Base-by-base conservation (phyloP, 1,284 basidiomycete genomes). In the Puccinia coronata region DNA sequence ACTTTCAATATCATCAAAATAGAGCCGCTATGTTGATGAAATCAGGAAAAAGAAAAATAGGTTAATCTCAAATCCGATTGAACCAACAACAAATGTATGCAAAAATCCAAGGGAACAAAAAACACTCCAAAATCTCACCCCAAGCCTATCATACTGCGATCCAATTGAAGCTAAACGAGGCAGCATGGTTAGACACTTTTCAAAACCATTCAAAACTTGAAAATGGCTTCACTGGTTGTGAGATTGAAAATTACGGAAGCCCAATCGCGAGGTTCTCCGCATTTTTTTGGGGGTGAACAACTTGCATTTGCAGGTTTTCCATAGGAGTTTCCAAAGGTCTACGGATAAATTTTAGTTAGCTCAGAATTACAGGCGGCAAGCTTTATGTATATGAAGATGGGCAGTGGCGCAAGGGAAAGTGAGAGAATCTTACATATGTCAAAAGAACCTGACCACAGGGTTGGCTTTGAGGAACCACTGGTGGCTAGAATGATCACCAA, bases 131-230 rank as follows among this genome's bases (percentile, higher is more conserved):
- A 55, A 55, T 16, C 53, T 72, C 23, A 80, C 65, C 34, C 65
- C 77, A 34, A 80, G 67, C 47, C 77, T 80, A 59, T 81, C 79
- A 57, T 81, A 81, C 51, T 81, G 79, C 16, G 16, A 74, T 16
- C 71, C 69, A 20, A 61, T 47, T 0, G 79, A 81, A 53, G 79
- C 71, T 74, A 28, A 43, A 69, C 18, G 11, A 69, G 16, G 28
- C 25, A 69, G 31, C n/a, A 25, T 1, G 12, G 47, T 69, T 11
- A 69, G 65, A 25, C 25, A 23, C 4, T 43, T 61, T 16, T 18
- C 57, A 18, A 3, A 59, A 31, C 16, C 28, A 31, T 59, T 31
- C 28, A 34, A 67, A 43, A 57, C 18, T 2, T 28, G 18, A 49
- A 70, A 70, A 47, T 11, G 14, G 49, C 77, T 70, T 59, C 20